Evolutionary conservation across 2,329 filamentous ascomycete species (phyloP).

Genomic region (Talaromyces sp.): DNA sequence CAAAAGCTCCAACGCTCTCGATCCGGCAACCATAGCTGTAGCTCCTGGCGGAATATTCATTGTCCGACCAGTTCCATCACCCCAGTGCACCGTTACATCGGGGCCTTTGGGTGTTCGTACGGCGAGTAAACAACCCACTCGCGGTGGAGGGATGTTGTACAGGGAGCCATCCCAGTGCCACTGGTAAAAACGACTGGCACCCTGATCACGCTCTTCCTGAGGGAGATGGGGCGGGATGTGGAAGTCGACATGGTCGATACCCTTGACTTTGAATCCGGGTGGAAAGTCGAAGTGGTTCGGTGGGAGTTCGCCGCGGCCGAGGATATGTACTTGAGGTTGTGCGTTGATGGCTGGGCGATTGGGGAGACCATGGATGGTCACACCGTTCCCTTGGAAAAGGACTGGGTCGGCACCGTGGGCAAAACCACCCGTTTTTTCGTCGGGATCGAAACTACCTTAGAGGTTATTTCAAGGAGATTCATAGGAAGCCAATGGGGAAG

Average conservation of each 20-base stretch:
- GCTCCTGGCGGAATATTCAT: slow-evolving; percentile 31
- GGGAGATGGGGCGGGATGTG: slow-evolving; percentile 37
- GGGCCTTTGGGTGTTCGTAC: slow-evolving; percentile 32
- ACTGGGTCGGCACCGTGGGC: slow-evolving; percentile 35
- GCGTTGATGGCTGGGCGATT: slow-evolving; percentile 30
- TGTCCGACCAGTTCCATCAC: slow-evolving; percentile 31
- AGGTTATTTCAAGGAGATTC: background rate
- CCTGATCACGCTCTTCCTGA: slow-evolving; percentile 29
- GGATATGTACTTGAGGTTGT: slow-evolving; percentile 36
- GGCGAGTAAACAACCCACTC: slow-evolving; percentile 34
- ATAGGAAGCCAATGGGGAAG: background rate
- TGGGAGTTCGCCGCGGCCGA: slow-evolving; percentile 33
- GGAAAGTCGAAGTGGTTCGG: slow-evolving; percentile 34
- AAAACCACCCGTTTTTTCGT: slow-evolving; percentile 34
- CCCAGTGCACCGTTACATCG: slow-evolving; percentile 28
- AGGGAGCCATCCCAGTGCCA: slow-evolving; percentile 36
- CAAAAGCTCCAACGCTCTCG: slow-evolving; percentile 23
- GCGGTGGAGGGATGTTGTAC: slow-evolving; percentile 33
- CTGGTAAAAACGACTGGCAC: slow-evolving; percentile 32
- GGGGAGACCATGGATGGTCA: slow-evolving; percentile 34
- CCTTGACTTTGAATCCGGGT: slow-evolving; percentile 36
- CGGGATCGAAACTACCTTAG: slow-evolving; percentile 31
- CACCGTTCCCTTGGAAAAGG: slow-evolving; percentile 28
- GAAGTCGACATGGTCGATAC: slow-evolving; percentile 34
- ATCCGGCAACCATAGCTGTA: slow-evolving; percentile 31